Evolutionary conservation across 768 basidiomycete genomes (phyloP).

Genomic region (Coprinopsis sp.): DNA sequence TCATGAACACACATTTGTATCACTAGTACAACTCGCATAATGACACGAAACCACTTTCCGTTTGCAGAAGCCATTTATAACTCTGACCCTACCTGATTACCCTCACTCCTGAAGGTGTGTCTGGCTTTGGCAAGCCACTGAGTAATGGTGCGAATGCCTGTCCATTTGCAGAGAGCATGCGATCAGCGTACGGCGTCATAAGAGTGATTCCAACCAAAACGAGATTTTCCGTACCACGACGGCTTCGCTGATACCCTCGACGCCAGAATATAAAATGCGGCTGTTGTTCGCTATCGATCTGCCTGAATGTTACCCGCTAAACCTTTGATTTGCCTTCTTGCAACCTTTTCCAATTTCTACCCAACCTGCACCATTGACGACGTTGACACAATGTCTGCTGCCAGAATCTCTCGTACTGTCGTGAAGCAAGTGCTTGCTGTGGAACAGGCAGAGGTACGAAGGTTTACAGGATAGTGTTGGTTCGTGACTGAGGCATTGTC

Average conservation of each 20-base stretch:
- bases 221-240: not conserved
- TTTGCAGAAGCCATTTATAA: not conserved
- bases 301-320: not conserved
- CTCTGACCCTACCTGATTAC: not conserved
- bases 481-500: constrained; percentile 1
- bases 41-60: not conserved
- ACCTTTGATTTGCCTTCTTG: not conserved
- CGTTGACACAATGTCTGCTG: constrained; percentile 20
- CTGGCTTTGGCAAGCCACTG: no score
- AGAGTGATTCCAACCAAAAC: not conserved
- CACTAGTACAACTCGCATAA: not conserved
- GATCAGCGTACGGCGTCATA: not conserved
- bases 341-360: not conserved
- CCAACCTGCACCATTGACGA: not conserved
- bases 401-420: constrained; percentile 58
- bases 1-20: not conserved
- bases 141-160: not conserved
- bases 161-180: not conserved
- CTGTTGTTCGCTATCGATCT: not conserved
- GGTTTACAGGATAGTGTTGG: constrained; percentile 3
- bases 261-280: not conserved
- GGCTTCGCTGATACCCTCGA: not conserved
- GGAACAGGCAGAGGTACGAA: constrained; percentile 63
- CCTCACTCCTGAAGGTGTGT: no score
- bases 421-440: constrained; percentile 73